Base-by-base conservation (phyloP, 2,329 filamentous ascomycete genomes). In the Phoma sp. region DNA sequence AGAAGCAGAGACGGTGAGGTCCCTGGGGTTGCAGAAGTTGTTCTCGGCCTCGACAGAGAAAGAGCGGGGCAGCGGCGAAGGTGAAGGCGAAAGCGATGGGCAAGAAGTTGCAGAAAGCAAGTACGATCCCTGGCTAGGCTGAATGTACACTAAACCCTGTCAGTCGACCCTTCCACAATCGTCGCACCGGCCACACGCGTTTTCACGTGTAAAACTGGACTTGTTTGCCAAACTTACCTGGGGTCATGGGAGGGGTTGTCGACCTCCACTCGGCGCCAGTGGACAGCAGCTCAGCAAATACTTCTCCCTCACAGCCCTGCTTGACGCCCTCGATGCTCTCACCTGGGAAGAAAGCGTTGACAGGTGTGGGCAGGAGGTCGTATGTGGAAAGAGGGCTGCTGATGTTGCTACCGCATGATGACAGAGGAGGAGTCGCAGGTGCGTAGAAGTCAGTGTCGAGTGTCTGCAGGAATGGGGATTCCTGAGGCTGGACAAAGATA, bases 11-110 rank as follows among this genome's bases (percentile, higher is more conserved):
- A 96, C 90, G 18, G 90, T 96, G 60, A 97, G 80, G 71, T 96
- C 91, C 70, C 93, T 88, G 30, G 93, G 93, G 72, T 97, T 93
- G 77, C 93, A 96, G 75, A 95, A 96, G 77, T 91, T 88, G 64
- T 91, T 83, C 74, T 91, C 88, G 63, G 84, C 81, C 69, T 91
- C 89, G 2, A 86, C 86, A 40, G 83, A 79, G 72, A 88, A 79
- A 51, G 89, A 86, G 66, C 84, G 81, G 64, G 90, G 87, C 61
- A 90, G 87, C 27, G 91, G 90, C 42, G 90, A 89, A 14, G 92
- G 91, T 29, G 91, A 96, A 18, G 92, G 91, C 25, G 91, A 96
- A 60, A 95, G 85, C 55, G 91, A 95, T 63, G 91, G 90, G 80
- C 89, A 93, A 40, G 89, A 86, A 62, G 81, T 82, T 48, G 86